A percentile compares a stretch with the other conserved stretches of the same genome.
Conservation (phyloP, 805 yeast species). For the Candida lessepsii region DNA sequence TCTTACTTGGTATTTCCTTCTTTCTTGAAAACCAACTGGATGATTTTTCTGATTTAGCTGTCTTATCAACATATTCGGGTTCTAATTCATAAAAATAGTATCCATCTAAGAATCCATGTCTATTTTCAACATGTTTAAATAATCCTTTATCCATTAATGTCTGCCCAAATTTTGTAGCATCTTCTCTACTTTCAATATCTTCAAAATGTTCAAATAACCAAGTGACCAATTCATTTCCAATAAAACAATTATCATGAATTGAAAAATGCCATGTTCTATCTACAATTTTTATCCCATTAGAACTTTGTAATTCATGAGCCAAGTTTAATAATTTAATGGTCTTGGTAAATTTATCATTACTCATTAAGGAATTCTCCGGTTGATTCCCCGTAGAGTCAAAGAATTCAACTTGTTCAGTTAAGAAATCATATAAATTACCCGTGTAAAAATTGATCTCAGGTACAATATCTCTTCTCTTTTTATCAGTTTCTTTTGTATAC, state of each 20-base stretch:
- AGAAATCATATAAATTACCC: constrained; percentile 70
- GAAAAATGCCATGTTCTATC: constrained; percentile 93
- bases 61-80: constrained; percentile 48
- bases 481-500: constrained; percentile 29
- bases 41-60: constrained; percentile 20
- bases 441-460: constrained; percentile 88
- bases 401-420: constrained; percentile 47
- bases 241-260: constrained; percentile 69
- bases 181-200: constrained; percentile 79
- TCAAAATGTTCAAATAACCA: constrained; percentile 81
- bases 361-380: constrained; percentile 29
- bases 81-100: constrained; percentile 80
- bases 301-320: constrained; percentile 65
- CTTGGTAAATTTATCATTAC: constrained; percentile 43
- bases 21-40: constrained; percentile 35
- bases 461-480: constrained; percentile 43
- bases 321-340: constrained; percentile 51
- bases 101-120: constrained; percentile 88
- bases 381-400: constrained; percentile 38
- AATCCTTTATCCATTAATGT: constrained; percentile 67
- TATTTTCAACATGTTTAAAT: constrained; percentile 75
- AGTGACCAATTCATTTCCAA: constrained; percentile 81
- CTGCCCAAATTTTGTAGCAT: constrained; percentile 81
- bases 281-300: constrained; percentile 61
- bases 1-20: constrained; percentile 20